Evolutionary conservation across 257 asterid species (phyloP), one percentile per base, ranked within the genome.

Genomic region (Buddleja alternifolia): DNA sequence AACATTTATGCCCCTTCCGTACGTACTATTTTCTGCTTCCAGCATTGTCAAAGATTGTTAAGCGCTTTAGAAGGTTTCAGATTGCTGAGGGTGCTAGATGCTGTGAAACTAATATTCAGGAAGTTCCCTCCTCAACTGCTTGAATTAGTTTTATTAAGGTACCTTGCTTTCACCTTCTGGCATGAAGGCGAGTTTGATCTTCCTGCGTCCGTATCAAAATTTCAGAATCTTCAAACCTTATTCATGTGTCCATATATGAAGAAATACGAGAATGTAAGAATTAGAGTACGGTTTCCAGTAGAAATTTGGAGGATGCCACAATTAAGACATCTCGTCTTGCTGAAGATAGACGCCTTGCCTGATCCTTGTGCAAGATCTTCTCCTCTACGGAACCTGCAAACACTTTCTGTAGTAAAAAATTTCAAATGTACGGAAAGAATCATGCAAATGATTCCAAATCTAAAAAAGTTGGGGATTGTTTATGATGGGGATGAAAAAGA

Each of bases 31-130:
- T n/a, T n/a, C n/a, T n/a, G n/a, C n/a, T n/a, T n/a, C n/a, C n/a
- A n/a, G n/a, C n/a, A n/a, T n/a, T n/a, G n/a, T n/a, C n/a, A n/a
- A n/a, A n/a, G n/a, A n/a, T n/a, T 6, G 6, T 10, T 14, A 34
- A 14, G 21, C 50, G 32, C 36, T 36, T 48, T 44, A 44, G 25
- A 25, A 20, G 24, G 24, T 11, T 24, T 23, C 16, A 24, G 25
- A 19, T 14, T 66, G 23, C 62, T 66, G 8, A 66, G 71, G 29
- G 71, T 66, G 39, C 51, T 66, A 40, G 61, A 10, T 50, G 37
- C 32, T 11, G 51, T 4, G 0, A n/a, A n/a, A n/a, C n/a, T n/a
- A 34, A 50, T 4, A 21, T 3, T 1, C 2, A 0, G 7, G 4
- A 21, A 11, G 3, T 15, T 65, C 50, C 56, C 51, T 17, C 11